A percentile compares a stretch with the other conserved stretches of the same genome.
These are phyloP conservation scores for Venturia oleaginea DNA, from an alignment of 2,329 filamentous ascomycete species.

Conservation along the genomic window DNA sequence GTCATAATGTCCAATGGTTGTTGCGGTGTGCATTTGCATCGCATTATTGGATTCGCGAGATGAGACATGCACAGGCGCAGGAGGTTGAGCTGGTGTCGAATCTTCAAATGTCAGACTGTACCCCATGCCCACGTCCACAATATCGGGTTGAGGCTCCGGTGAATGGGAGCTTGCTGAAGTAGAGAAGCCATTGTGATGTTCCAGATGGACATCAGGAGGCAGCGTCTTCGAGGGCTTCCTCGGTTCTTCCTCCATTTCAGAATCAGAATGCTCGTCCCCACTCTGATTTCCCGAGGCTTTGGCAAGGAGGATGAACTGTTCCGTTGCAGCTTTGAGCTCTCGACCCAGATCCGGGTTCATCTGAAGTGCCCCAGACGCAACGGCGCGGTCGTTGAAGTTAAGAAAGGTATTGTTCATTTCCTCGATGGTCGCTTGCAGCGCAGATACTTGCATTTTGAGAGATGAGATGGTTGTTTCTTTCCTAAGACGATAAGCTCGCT, in stretches of 20 bases:
- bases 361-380: slow-evolving; percentile 49
- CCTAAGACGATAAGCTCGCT: slow-evolving; percentile 73
- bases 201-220: neutral
- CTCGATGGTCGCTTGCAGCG: slow-evolving; percentile 59
- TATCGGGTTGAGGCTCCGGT: neutral
- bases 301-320: slow-evolving; percentile 49
- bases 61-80: slow-evolving; percentile 4
- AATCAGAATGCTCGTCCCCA: slow-evolving; percentile 16
- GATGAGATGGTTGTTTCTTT: slow-evolving; percentile 74
- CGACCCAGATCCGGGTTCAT: slow-evolving; percentile 47
- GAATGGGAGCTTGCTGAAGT: neutral
- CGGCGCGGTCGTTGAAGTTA: slow-evolving; percentile 53
- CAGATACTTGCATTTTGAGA: slow-evolving; percentile 60
- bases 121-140: slow-evolving; percentile 15
- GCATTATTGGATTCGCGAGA: neutral
- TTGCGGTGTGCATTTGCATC: neutral
- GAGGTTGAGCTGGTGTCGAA: slow-evolving; percentile 11
- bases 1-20: slow-evolving; percentile 3
- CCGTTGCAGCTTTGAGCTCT: slow-evolving; percentile 48
- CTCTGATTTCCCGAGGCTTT: slow-evolving; percentile 31
- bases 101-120: slow-evolving; percentile 12
- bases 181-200: neutral
- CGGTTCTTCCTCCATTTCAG: slow-evolving; percentile 20
- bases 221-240: neutral
- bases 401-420: slow-evolving; percentile 67